These are phyloP conservation scores for Leccinum fibrillosum DNA, from an alignment of 768 basidiomycete species.

Conservation along the genomic window DNA sequence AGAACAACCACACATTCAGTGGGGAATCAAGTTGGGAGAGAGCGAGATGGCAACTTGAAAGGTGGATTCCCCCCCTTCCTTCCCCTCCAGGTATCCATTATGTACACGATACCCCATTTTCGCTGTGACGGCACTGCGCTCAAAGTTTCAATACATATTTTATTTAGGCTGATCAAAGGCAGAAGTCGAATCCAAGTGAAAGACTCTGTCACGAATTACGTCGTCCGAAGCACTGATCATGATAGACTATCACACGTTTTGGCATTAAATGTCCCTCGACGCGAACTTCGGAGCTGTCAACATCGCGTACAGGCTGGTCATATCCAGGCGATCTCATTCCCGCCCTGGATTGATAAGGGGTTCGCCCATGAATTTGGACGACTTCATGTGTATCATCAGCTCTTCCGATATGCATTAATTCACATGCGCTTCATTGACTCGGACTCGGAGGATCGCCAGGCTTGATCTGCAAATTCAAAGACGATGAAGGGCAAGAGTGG, in stretches of 20 bases:
- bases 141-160: no score
- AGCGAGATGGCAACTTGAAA: background rate
- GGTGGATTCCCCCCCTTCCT: background rate
- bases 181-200: slow-evolving; percentile 6
- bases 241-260: slow-evolving; percentile 5
- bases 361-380: slow-evolving; percentile 12
- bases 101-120: background rate
- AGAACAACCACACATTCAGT: background rate
- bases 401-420: background rate
- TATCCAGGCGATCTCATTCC: background rate
- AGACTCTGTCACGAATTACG: slow-evolving; percentile 2
- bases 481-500: slow-evolving; percentile 5
- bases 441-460: slow-evolving; percentile 13
- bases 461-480: slow-evolving; percentile 7
- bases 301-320: slow-evolving; percentile 7
- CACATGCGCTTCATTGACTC: slow-evolving; percentile 10
- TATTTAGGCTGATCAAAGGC: slow-evolving; percentile 5
- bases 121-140: background rate
- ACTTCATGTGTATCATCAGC: slow-evolving; percentile 11
- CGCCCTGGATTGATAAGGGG: slow-evolving; percentile 1
- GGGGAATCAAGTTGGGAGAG: slow-evolving; percentile 10
- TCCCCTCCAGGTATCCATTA: slow-evolving; percentile 3
- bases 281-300: slow-evolving; percentile 2
- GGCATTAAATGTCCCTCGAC: slow-evolving; percentile 7
- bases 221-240: background rate